A percentile compares a stretch with the other conserved stretches of the same genome.
Evolutionary conservation across 2,329 filamentous ascomycete species (phyloP).

Genomic region (Coccinonectria pachysandricola): DNA sequence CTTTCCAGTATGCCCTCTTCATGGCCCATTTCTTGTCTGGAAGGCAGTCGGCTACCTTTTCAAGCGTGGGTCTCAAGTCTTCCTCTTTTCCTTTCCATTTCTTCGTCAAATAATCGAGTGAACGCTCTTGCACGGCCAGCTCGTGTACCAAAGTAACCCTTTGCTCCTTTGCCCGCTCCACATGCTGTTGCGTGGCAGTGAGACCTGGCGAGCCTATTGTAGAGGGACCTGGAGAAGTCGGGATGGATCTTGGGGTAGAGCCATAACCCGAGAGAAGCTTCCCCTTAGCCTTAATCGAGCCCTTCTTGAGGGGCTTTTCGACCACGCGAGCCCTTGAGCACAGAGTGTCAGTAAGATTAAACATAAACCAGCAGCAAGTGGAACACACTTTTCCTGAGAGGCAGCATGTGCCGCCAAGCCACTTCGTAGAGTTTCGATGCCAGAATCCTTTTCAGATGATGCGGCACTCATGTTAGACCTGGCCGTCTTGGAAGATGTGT

Average conservation of each 20-base stretch:
- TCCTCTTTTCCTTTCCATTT: slow-evolving; percentile 41
- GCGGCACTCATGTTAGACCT: slow-evolving; percentile 24
- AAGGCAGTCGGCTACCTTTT: slow-evolving; percentile 48
- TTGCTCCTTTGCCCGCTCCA: slow-evolving; percentile 44
- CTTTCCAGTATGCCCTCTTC: slow-evolving; percentile 49
- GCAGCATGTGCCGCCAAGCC: slow-evolving; percentile 27
- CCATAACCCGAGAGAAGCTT: slow-evolving; percentile 32
- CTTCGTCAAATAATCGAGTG: slow-evolving; percentile 36
- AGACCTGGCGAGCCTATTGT: slow-evolving; percentile 43
- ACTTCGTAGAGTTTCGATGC: slow-evolving; percentile 39
- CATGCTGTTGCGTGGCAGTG: slow-evolving; percentile 39
- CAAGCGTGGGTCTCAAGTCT: slow-evolving; percentile 44
- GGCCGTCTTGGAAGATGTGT: slow-evolving; percentile 21
- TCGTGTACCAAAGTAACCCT: slow-evolving; percentile 48
- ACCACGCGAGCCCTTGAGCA: slow-evolving; percentile 24
- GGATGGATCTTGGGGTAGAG: slow-evolving; percentile 30
- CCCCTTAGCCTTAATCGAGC: slow-evolving; percentile 28
- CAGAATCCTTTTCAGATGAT: slow-evolving; percentile 36
- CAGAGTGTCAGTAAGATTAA: slow-evolving; percentile 17
- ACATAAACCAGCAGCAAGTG: slow-evolving; percentile 5
- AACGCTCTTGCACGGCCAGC: slow-evolving; percentile 43
- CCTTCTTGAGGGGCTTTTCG: slow-evolving; percentile 25
- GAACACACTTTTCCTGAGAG: slow-evolving; percentile 26
- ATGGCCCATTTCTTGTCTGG: slow-evolving; percentile 42
- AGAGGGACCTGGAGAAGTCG: slow-evolving; percentile 46